These are phyloP conservation scores for Penicillium cosmopolitanum DNA, from an alignment of 495 filamentous ascomycete species.

Conservation along the genomic window DNA sequence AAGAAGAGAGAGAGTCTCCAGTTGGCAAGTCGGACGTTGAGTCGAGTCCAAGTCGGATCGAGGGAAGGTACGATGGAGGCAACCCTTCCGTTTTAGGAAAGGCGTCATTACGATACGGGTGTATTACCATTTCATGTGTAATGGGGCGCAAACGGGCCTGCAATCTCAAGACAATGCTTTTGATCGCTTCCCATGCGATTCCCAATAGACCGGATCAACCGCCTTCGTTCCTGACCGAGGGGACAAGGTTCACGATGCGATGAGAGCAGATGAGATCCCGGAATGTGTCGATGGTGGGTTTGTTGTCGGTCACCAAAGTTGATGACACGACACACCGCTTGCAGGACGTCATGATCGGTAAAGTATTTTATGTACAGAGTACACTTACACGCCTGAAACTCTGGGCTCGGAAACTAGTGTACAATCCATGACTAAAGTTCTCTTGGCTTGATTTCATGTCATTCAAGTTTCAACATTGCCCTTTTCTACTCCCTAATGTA, in stretches of 20 bases:
- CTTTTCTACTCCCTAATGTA: no score
- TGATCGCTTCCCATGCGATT: neutral
- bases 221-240: neutral
- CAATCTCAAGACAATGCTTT: neutral
- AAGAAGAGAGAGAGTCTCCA: neutral
- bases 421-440: conserved; percentile 13
- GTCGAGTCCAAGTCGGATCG: neutral
- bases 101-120: conserved; percentile 25
- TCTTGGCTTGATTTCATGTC: conserved; percentile 8
- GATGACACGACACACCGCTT: conserved; percentile 28
- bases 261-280: conserved; percentile 2
- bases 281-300: conserved; percentile 5
- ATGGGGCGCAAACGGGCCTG: conserved; percentile 11
- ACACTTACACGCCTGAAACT: no score
- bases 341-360: conserved; percentile 29
- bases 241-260: neutral
- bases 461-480: no score
- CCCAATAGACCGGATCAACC: neutral
- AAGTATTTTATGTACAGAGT: neutral
- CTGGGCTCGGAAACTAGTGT: conserved; percentile 9
- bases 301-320: conserved; percentile 9
- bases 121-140: neutral
- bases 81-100: conserved; percentile 29
- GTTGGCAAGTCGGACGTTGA: conserved; percentile 5
- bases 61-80: conserved; percentile 22